Percentiles rank a stretch among this genome's conserved stretches.
Evolutionary conservation across 2,329 filamentous ascomycete species (phyloP).

Genomic region (Colletotrichum orchidophilum): DNA sequence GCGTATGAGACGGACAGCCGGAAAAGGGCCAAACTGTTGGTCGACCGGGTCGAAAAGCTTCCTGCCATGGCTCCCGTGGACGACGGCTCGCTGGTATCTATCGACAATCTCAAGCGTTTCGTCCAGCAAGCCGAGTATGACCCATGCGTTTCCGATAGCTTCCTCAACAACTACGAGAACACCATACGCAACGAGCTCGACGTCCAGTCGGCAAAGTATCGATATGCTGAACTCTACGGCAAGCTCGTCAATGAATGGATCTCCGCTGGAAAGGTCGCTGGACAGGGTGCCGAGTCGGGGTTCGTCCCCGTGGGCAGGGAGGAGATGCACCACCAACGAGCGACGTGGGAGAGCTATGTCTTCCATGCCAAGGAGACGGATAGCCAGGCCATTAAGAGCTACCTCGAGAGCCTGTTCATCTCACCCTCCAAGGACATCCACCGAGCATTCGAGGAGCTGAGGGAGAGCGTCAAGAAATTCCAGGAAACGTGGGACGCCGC

Average conservation of each 20-base stretch:
- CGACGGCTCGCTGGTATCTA: slow-evolving; percentile 41
- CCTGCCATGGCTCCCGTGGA: slow-evolving; percentile 43
- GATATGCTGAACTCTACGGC: slow-evolving; percentile 66
- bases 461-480: slow-evolving; percentile 48
- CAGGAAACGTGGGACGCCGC: slow-evolving; percentile 39
- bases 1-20: slow-evolving; percentile 37
- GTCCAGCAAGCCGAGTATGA: slow-evolving; percentile 63
- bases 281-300: slow-evolving; percentile 41
- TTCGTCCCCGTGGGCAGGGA: slow-evolving; percentile 60
- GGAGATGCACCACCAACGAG: slow-evolving; percentile 62
- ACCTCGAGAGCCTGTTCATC: slow-evolving; percentile 61
- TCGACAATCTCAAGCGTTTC: slow-evolving; percentile 58
- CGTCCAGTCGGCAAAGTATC: slow-evolving; percentile 61
- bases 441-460: slow-evolving; percentile 53
- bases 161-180: slow-evolving; percentile 56
- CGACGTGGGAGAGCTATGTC: slow-evolving; percentile 64
- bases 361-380: slow-evolving; percentile 60
- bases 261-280: slow-evolving; percentile 44
- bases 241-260: slow-evolving; percentile 65
- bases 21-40: slow-evolving; percentile 44
- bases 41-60: slow-evolving; percentile 47
- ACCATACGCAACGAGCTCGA: slow-evolving; percentile 56
- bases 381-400: slow-evolving; percentile 53
- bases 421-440: slow-evolving; percentile 45
- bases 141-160: slow-evolving; percentile 57